Evolutionary conservation across 164 flowering plant species (phyloP), one percentile per base, ranked within the genome.

Genomic region (Berberis thunbergii): DNA sequence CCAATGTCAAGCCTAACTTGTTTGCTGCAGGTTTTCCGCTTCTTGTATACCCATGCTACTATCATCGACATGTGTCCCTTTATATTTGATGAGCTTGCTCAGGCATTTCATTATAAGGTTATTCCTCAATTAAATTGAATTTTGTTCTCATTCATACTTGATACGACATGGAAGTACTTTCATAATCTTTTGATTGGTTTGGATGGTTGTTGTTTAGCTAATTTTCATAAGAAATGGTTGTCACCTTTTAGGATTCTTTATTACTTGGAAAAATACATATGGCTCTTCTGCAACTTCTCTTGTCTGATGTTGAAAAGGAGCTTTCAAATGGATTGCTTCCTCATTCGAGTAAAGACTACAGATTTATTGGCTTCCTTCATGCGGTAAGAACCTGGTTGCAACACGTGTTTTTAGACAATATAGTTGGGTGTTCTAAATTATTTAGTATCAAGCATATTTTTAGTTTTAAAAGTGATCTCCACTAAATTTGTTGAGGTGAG

Each of bases 81-180:
- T 68, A 94, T 95, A 44, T 73, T 94, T 26, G 96, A 94, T 76
- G 96, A 88, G 80, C 84, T 94, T 80, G 88, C 85, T 62, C 88
- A 81, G 72, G 88, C 97, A 77, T 94, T 94, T 78, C 84, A 79
- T 78, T 91, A 89, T 62, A 84, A 88, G 96, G 99, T 89, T 40
- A 66, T 63, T 64, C 62, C 54, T 72, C 12, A 50, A 66, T 46
- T 55, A 0, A 26, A 57, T 49, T 41, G 26, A 38, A 40, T 52
- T 10, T 6, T 6, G 11, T 52, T 12, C 54, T 26, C 26, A 26
- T 26, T 26, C 26, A 26, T 26, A 26, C 26, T 26, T 26, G 26
- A 26, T 26, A 0, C 26, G 26, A 26, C 26, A 26, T 26, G 26
- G 26, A 26, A 26, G 26, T 26, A 26, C 26, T 26, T 26, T 26